Percentiles rank a stretch among this genome's conserved stretches.
These are phyloP conservation scores for Rhizopus delemar DNA, from an alignment of 371 early-diverging fungal genomes.

Conservation along the genomic window DNA sequence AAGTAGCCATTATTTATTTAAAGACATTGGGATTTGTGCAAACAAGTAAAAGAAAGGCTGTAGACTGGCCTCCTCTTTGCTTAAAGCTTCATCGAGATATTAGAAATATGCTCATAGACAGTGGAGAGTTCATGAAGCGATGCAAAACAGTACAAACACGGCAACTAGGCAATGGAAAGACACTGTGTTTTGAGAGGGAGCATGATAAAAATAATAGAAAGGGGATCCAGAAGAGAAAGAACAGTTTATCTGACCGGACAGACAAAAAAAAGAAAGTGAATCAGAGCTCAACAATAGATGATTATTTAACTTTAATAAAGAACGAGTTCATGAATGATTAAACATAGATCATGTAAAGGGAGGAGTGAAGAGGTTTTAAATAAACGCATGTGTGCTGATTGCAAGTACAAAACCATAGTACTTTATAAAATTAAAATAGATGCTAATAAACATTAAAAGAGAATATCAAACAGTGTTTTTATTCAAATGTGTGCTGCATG, in stretches of 20 bases:
- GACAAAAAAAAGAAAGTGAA: neutral
- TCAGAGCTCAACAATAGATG: neutral
- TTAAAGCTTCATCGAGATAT: neutral
- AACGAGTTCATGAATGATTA: neutral
- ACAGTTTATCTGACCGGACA: neutral
- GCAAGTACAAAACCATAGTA: too few relatives aligned
- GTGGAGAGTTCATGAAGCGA: neutral
- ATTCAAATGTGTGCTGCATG: neutral
- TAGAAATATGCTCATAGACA: neutral
- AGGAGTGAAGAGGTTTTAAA: neutral
- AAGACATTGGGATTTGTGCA: neutral
- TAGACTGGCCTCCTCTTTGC: neutral
- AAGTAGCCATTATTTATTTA: conserved; percentile 11
- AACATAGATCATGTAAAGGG: too few relatives aligned
- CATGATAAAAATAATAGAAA: neutral
- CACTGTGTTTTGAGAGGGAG: too few relatives aligned
- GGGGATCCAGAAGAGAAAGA: neutral
- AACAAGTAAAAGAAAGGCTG: neutral
- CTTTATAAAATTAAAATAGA: too few relatives aligned
- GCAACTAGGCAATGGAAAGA: too few relatives aligned
- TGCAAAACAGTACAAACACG: neutral
- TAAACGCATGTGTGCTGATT: neutral
- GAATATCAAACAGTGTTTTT: neutral
- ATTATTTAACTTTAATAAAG: neutral
- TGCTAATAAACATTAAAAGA: neutral